Evolutionary conservation across 139 green algal genomes (phyloP), one percentile per base, ranked within the genome.

Genomic region (Asterochloris sp.): DNA sequence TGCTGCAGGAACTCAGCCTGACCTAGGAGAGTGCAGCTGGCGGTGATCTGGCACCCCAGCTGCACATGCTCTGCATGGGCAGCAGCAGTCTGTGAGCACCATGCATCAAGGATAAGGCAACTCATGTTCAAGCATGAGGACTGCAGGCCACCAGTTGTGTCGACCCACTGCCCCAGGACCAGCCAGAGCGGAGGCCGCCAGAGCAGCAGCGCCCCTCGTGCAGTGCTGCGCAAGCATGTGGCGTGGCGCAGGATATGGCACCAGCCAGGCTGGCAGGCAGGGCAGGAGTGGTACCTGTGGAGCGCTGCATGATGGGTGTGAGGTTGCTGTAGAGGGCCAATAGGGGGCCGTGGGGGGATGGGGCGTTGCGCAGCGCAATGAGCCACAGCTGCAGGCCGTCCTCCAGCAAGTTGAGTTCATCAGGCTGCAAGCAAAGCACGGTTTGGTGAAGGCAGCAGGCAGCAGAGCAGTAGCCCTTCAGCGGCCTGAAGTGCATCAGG

Each of bases 351-450:
- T 92, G 29, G 1, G 87, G 83, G 13, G 47, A 54, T 14, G 93
- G 92, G 0, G 94, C 92, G 78, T 98, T 92, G 16, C 93, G 87
- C 78, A 98, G 89, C 13, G 92, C 89, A 68, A 95, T 91, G 69
- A 97, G 89, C 94, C 93, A 98, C 71, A 98, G 86, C 78, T 88
- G 87, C 77, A 98, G 85, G 0, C 88, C 95, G 82, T 99, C 96
- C 84, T 99, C 96, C 61, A 98, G 78, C 75, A 98, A 87, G 66
- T 94, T 95, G 13, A 93, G 85, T 68, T 87, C 87, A 76, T 98
- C 93, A 10, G 94, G 92, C 23, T 95, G 87, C 62, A 77, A 2
- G 9, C n/a, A 11, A 0, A 54, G 6, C 38, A 10, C 38, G 2
- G 6, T 6, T 2, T 54, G 38, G 38, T 54, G 38, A 54, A 54